Evolutionary conservation across 192 early-diverging fungal genomes (phyloP), one percentile per base, ranked within the genome.

Genomic region (Gonapodya sp.): DNA sequence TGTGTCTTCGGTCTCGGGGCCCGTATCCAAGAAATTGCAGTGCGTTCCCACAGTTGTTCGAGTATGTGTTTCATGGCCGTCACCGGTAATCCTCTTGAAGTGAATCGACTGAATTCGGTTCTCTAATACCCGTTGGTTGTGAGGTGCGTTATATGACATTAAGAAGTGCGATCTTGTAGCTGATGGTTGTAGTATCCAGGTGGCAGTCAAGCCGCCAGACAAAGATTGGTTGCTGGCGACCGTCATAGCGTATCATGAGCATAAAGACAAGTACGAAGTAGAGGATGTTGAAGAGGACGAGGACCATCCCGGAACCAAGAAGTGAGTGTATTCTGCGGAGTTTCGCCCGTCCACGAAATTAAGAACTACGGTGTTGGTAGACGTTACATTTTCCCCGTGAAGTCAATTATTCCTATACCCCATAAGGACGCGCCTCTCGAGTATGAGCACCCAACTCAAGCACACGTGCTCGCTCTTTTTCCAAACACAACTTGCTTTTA

Each of bases 371-470:
- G n/a, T n/a, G n/a, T n/a, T n/a, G n/a, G 14, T 33, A 77, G 75
- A 33, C 75, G 75, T 34, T 77, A 77, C 75, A 34, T 77, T 77
- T 77, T 77, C 75, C 75, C 75, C 8, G 75, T 34, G 18, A 77
- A 77, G 34, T 18, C 75, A 14, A 2, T 77, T 33, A 18, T 32
- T 2, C 31, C 31, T 33, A 77, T 77, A 16, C 75, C 34, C 18
- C 8, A 18, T 14, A 77, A 77, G 46, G n/a, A n/a, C n/a, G 8
- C 24, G 8, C 46, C 8, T 24, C 24, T 64, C 34, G 30, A 34
- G 31, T 34, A 16, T 8, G 75, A 77, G 34, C 18, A 32, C 8
- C 18, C 75, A 16, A 18, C 14, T 8, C 18, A 33, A 32, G 18
- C 75, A 32, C 34, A 32, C 2, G 75, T 77, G 2, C 75, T 77